Conservation (phyloP, 306 rosid genomes). For the Gastrolobium villosum region DNA sequence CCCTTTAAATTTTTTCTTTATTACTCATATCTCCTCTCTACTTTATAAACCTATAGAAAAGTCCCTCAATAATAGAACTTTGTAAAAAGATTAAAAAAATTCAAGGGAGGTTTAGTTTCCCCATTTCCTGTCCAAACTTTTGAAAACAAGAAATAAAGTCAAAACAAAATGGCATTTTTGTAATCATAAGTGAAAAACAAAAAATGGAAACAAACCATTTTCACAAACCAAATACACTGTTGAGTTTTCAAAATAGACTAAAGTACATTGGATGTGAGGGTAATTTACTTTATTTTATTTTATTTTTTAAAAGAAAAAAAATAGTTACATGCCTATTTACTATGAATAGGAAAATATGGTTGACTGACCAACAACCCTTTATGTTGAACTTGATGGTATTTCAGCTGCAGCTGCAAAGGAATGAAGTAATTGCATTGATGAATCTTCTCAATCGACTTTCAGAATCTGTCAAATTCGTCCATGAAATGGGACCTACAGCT, state of each 20-base stretch:
- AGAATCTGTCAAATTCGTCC: constrained; percentile 76
- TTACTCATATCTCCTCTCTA: neutral
- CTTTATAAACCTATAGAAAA: neutral
- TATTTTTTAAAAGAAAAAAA: too few relatives aligned
- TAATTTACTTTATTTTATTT: neutral
- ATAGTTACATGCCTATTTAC: neutral
- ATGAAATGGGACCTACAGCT: constrained; percentile 73
- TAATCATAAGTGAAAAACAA: too few relatives aligned
- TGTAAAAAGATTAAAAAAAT: neutral
- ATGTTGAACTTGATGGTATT: constrained; percentile 40
- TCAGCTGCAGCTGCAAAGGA: constrained; percentile 91
- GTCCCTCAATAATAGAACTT: neutral
- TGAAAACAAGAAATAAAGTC: too few relatives aligned
- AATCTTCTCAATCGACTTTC: constrained; percentile 94
- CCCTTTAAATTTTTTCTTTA: neutral
- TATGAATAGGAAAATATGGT: neutral
- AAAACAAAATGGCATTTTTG: too few relatives aligned
- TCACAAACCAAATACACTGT: too few relatives aligned
- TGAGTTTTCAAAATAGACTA: neutral
- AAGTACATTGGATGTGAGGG: neutral
- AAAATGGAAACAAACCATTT: too few relatives aligned
- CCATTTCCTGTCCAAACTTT: too few relatives aligned
- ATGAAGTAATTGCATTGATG: constrained; percentile 90
- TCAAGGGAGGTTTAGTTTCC: neutral
- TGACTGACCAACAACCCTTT: constrained; percentile 15